Conservation (phyloP, 441 rosid genomes). For the Pelargonium cotyledonis region DNA sequence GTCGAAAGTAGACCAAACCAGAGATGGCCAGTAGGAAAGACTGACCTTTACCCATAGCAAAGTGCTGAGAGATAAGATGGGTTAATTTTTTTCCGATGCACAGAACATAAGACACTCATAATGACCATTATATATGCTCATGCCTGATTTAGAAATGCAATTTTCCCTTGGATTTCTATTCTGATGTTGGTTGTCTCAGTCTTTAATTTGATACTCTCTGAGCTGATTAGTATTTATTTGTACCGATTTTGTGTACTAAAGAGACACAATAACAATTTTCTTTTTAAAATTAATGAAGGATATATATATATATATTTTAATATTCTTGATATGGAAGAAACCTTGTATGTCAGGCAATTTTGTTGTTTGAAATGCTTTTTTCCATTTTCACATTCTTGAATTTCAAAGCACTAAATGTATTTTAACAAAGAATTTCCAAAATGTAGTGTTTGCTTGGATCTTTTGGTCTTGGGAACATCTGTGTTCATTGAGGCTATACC, state of each 20-base stretch:
- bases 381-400: too few relatives aligned
- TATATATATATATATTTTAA: too few relatives aligned
- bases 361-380: too few relatives aligned
- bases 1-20: conserved; percentile 26
- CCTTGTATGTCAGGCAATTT: too few relatives aligned
- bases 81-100: conserved; percentile 17
- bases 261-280: conserved; percentile 5
- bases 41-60: too few relatives aligned
- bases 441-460: too few relatives aligned
- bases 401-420: too few relatives aligned
- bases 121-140: conserved; percentile 7
- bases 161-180: conserved; percentile 19
- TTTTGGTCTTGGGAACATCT: too few relatives aligned
- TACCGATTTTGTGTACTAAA: conserved; percentile 15
- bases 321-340: too few relatives aligned
- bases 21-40: not conserved
- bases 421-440: too few relatives aligned
- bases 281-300: conserved; percentile 18
- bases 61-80: not conserved
- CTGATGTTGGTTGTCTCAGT: conserved; percentile 8
- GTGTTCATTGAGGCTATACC: too few relatives aligned
- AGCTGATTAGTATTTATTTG: conserved; percentile 21
- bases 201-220: conserved; percentile 21
- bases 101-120: conserved; percentile 17
- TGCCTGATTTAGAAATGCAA: conserved; percentile 20